Percentiles rank a stretch among this genome's conserved stretches.
Evolutionary conservation across 768 basidiomycete genomes (phyloP).

Genomic region (Lentinula sp.): DNA sequence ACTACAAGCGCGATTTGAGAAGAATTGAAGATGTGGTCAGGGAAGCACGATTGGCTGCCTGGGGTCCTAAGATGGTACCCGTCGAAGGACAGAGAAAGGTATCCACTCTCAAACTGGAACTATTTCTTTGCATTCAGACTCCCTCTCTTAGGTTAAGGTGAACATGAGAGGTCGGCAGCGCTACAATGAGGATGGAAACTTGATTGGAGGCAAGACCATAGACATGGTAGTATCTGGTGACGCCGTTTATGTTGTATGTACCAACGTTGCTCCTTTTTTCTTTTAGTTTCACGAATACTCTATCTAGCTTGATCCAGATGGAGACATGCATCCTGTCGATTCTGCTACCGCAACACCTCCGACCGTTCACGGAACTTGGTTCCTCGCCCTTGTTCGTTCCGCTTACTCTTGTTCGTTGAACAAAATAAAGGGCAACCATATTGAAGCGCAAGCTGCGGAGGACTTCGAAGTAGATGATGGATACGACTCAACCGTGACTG

Average conservation of each 20-base stretch:
- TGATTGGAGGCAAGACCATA: slow-evolving; percentile 42
- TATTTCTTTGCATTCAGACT: neutral
- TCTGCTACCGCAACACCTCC: slow-evolving; percentile 52
- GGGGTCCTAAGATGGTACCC: slow-evolving; percentile 74
- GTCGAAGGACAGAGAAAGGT: slow-evolving; percentile 66
- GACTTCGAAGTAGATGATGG: slow-evolving; percentile 20
- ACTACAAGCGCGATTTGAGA: slow-evolving; percentile 65
- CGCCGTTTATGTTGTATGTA: slow-evolving; percentile 69
- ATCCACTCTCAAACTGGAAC: slow-evolving; percentile 9
- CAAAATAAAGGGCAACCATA: neutral
- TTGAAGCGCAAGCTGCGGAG: neutral
- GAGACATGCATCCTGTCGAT: slow-evolving; percentile 53
- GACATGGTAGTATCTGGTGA: slow-evolving; percentile 81
- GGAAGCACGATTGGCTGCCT: slow-evolving; percentile 69
- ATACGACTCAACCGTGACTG: slow-evolving; percentile 35
- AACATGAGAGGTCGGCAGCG: slow-evolving; percentile 52
- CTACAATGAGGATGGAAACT: slow-evolving; percentile 51
- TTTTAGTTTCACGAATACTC: neutral
- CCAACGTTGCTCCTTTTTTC: neutral
- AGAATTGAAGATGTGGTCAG: slow-evolving; percentile 57
- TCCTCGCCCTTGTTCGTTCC: slow-evolving; percentile 39
- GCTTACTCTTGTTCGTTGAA: slow-evolving; percentile 10
- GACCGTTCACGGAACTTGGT: slow-evolving; percentile 66
- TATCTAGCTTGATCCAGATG: slow-evolving; percentile 54
- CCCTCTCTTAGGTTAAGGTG: slow-evolving; percentile 53